Percentiles rank a stretch among this genome's conserved stretches.
These are phyloP conservation scores for Starmerella gropengiesseri DNA, from an alignment of 805 yeast species.

Conservation along the genomic window DNA sequence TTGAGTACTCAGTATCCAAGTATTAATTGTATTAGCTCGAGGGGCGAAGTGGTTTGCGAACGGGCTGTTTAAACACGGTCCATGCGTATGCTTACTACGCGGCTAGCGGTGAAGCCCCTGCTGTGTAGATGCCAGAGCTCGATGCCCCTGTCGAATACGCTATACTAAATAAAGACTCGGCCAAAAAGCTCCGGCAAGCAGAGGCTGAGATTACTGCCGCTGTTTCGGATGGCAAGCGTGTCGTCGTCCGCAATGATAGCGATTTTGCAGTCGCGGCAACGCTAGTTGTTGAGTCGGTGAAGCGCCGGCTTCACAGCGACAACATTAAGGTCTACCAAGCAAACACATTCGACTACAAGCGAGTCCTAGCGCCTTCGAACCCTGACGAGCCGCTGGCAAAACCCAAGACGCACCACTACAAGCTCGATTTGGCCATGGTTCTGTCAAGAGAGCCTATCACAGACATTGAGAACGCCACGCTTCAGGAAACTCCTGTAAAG, in stretches of 20 bases:
- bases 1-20: no score
- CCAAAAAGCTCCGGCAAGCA: neutral
- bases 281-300: conserved; percentile 12
- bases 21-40: no score
- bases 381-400: conserved; percentile 9
- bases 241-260: conserved; percentile 5
- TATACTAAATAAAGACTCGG: neutral
- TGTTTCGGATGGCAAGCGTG: neutral
- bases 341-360: conserved; percentile 5
- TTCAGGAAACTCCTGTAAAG: neutral
- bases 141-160: neutral
- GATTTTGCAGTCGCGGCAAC: conserved; percentile 8
- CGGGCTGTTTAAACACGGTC: no score
- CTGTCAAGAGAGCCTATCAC: conserved; percentile 8
- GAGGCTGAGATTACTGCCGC: neutral
- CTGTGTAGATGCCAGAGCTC: neutral
- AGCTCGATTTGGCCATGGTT: neutral
- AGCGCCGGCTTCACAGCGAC: neutral
- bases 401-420: conserved; percentile 14
- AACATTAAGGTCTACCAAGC: conserved; percentile 8
- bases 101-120: no score
- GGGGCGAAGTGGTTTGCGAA: no score
- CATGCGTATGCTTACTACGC: neutral
- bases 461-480: neutral
- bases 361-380: conserved; percentile 1